phyloP scores from a whole-genome alignment of 371 early-diverging fungal species.

The Batrachochytrium dendrobatidis region DNA sequence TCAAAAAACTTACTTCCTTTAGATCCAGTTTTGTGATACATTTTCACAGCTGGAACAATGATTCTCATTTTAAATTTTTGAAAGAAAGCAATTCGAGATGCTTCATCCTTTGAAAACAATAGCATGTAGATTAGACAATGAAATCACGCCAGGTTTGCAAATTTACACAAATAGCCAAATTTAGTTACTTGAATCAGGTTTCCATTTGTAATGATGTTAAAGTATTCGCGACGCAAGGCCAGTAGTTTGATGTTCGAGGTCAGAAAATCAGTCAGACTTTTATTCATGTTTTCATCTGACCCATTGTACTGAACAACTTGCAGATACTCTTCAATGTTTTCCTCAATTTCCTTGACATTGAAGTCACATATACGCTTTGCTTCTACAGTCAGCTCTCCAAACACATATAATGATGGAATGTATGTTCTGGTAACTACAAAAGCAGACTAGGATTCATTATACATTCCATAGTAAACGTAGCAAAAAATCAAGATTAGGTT shows the following conservation, averaged over 20 bases:
- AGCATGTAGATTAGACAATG: not conserved
- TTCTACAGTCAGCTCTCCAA: constrained; percentile 16
- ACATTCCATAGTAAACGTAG: not conserved
- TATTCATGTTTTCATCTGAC: constrained; percentile 27
- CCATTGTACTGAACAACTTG: constrained; percentile 30
- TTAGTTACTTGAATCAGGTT: constrained; percentile 13
- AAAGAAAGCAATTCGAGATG: constrained; percentile 29
- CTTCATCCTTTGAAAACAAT: constrained; percentile 20
- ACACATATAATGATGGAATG: constrained; percentile 16
- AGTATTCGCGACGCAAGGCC: constrained; percentile 27
- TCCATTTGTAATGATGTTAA: constrained; percentile 16
- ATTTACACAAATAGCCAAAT: not conserved
- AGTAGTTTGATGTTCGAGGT: constrained; percentile 24
- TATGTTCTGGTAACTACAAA: constrained; percentile 3
- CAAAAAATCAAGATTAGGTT: not conserved
- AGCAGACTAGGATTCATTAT: not conserved
- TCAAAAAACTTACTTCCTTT: constrained; percentile 27
- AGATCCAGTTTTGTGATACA: constrained; percentile 36
- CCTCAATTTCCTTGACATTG: constrained; percentile 37
- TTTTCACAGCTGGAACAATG: constrained; percentile 32
- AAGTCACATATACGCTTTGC: constrained; percentile 33
- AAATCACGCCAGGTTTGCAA: not conserved
- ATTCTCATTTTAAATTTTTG: constrained; percentile 36
- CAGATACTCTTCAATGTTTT: constrained; percentile 35
- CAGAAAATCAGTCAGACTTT: constrained; percentile 35